Percentiles rank a stretch among this genome's conserved stretches.
These are phyloP conservation scores for Asterionellopsis glacialis DNA, from an alignment of 108 stramenopile genomes.

Conservation along the genomic window DNA sequence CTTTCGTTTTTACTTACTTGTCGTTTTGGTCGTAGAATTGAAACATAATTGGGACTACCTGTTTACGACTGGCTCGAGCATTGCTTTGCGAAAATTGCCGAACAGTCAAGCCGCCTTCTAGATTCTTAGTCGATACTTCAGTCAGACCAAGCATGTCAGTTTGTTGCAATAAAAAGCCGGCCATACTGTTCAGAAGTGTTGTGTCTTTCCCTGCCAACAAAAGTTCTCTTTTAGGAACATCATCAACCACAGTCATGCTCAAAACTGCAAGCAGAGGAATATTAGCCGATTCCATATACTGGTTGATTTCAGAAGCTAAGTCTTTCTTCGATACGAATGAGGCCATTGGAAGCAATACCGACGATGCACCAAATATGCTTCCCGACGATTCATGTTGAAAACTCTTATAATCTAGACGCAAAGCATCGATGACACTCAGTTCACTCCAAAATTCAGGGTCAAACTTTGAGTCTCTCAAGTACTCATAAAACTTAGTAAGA, in stretches of 20 bases:
- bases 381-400: slow-evolving; percentile 22
- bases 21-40: slow-evolving; percentile 19
- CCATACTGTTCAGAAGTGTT: slow-evolving; percentile 42
- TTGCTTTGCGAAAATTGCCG: slow-evolving; percentile 55
- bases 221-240: slow-evolving; percentile 2
- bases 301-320: slow-evolving; percentile 13
- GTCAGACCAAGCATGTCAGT: neutral
- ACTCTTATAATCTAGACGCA: slow-evolving; percentile 68
- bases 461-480: slow-evolving; percentile 62
- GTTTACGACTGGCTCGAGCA: slow-evolving; percentile 62
- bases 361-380: slow-evolving; percentile 56
- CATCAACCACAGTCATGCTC: slow-evolving; percentile 11
- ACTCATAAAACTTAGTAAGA: slow-evolving; percentile 44
- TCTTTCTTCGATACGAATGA: slow-evolving; percentile 32
- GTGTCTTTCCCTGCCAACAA: slow-evolving; percentile 6
- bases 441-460: slow-evolving; percentile 61
- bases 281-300: slow-evolving; percentile 32
- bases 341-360: slow-evolving; percentile 56
- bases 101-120: slow-evolving; percentile 11
- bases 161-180: slow-evolving; percentile 29
- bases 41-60: slow-evolving; percentile 68
- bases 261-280: slow-evolving; percentile 20
- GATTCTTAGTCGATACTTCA: slow-evolving; percentile 3
- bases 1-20: neutral
- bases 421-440: slow-evolving; percentile 41